Evolutionary conservation across 192 early-diverging fungal species (phyloP).

Genomic region (Jimgerdemannia lactiflua): DNA sequence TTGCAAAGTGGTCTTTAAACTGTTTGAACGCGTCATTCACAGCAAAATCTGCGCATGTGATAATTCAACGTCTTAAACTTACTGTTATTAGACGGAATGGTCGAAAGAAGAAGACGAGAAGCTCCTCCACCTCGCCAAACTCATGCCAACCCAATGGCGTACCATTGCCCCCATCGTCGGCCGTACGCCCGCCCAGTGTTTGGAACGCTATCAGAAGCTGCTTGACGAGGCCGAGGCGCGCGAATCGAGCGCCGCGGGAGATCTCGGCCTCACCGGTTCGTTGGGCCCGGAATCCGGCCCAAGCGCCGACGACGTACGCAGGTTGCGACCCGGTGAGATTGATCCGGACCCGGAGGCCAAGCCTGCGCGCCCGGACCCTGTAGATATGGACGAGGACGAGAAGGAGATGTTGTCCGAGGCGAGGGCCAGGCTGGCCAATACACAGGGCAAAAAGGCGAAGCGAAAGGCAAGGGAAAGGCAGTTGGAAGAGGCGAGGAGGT

Average conservation of each 20-base stretch:
- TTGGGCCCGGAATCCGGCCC: slow-evolving; percentile 68
- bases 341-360: slow-evolving; percentile 97
- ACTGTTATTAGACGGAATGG: slow-evolving; percentile 96
- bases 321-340: slow-evolving; percentile 91
- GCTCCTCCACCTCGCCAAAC: slow-evolving; percentile 92
- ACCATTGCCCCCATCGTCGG: slow-evolving; percentile 99
- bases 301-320: slow-evolving; percentile 81
- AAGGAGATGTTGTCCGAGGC: slow-evolving; percentile 99
- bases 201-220: slow-evolving; percentile 93
- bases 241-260: slow-evolving; percentile 53
- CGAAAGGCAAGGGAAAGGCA: slow-evolving; percentile 98
- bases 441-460: slow-evolving; percentile 99
- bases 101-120: slow-evolving; percentile 99
- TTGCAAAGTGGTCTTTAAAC: background rate
- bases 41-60: too few species aligned
- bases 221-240: slow-evolving; percentile 94
- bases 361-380: slow-evolving; percentile 96
- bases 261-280: slow-evolving; percentile 61
- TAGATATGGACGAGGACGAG: slow-evolving; percentile 99
- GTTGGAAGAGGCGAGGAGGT: slow-evolving; percentile 90
- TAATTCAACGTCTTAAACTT: too few species aligned
- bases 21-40: background rate
- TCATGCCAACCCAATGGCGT: slow-evolving; percentile 99
- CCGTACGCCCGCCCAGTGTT: slow-evolving; percentile 92
- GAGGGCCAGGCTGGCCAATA: slow-evolving; percentile 97